Evolutionary conservation across 139 green algal species (phyloP).

Genomic region (Eudorina sp.): DNA sequence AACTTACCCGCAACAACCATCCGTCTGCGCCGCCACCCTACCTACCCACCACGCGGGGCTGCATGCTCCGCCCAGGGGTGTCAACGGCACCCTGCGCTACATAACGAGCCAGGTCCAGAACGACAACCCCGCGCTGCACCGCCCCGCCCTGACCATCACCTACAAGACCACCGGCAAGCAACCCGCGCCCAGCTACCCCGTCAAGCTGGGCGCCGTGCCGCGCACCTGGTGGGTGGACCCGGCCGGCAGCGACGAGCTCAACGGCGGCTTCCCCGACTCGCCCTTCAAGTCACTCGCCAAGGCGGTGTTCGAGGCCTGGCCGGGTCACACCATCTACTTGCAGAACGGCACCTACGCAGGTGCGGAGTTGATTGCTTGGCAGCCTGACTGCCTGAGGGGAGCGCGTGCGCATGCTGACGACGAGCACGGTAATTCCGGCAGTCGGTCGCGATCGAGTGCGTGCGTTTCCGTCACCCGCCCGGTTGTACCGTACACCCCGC

Average conservation of each 20-base stretch:
- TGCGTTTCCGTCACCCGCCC: too few species aligned
- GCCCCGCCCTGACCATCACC: constrained; percentile 36
- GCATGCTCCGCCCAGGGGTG: not conserved
- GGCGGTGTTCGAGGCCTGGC: constrained; percentile 35
- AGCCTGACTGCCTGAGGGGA: too few species aligned
- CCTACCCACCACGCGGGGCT: too few species aligned
- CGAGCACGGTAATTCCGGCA: too few species aligned
- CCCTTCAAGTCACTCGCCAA: constrained; percentile 12
- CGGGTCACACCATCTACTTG: constrained; percentile 22
- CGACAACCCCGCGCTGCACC: constrained; percentile 11
- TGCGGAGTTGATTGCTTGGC: not conserved
- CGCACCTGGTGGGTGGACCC: constrained; percentile 36
- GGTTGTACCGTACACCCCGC: too few species aligned
- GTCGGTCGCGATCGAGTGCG: too few species aligned
- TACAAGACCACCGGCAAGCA: not conserved
- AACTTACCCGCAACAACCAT: too few species aligned
- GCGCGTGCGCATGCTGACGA: too few species aligned
- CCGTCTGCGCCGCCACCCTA: too few species aligned
- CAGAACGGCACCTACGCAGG: constrained; percentile 38
- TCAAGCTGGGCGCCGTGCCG: not conserved
- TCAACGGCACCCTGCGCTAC: constrained; percentile 19
- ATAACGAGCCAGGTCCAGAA: not conserved
- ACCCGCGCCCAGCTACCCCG: too few species aligned
- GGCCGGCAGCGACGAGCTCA: not conserved
- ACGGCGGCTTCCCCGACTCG: not conserved